A percentile compares a stretch with the other conserved stretches of the same genome.
Conservation (phyloP, 768 basidiomycete genomes). For the Rubroboletus pulcherrimus region DNA sequence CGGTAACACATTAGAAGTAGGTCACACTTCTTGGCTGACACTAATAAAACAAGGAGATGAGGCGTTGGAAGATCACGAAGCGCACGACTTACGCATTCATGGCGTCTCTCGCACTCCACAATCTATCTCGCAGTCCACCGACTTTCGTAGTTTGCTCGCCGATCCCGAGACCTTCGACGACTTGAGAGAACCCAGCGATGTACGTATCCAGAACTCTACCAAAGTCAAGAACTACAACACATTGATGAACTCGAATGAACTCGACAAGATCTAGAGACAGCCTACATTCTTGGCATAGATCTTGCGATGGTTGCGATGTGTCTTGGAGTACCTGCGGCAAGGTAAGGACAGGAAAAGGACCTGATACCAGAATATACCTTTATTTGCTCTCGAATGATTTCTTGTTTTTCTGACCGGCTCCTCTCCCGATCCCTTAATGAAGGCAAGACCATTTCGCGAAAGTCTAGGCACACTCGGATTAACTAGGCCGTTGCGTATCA, state of each 20-base stretch:
- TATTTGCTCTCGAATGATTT: constrained; percentile 17
- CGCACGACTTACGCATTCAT: constrained; percentile 16
- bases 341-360: neutral
- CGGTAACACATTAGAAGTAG: neutral
- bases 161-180: constrained; percentile 7
- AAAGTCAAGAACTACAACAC: constrained; percentile 12
- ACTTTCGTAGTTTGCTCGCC: constrained; percentile 8
- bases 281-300: constrained; percentile 18
- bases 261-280: neutral
- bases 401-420: constrained; percentile 7
- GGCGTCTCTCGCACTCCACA: constrained; percentile 1
- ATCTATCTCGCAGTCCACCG: neutral
- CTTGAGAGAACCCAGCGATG: constrained; percentile 11
- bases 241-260: neutral
- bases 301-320: constrained; percentile 18
- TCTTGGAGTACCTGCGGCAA: constrained; percentile 9
- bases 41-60: constrained; percentile 6
- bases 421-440: constrained; percentile 8
- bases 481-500: neutral
- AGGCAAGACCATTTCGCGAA: constrained; percentile 15
- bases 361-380: neutral
- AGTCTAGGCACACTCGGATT: constrained; percentile 2
- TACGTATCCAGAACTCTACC: constrained; percentile 14
- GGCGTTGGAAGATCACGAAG: neutral
- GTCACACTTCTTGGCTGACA: constrained; percentile 15